Percentiles rank a stretch among this genome's conserved stretches.
Evolutionary conservation across 2,329 filamentous ascomycete species (phyloP).

Genomic region (Didymella glomerata): DNA sequence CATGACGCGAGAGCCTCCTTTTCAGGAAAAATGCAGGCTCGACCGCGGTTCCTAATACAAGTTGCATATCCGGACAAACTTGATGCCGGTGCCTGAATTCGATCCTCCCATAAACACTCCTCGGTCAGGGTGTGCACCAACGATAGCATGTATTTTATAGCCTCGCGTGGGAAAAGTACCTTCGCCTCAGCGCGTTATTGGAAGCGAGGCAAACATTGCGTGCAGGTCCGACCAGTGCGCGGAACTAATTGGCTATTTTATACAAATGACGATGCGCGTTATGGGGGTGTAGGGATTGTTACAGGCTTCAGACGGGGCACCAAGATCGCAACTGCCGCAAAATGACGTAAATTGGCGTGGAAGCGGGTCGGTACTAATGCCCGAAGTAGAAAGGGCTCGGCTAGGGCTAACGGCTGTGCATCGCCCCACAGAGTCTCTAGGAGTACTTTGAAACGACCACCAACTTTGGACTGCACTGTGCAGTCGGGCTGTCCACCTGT

Average conservation of each 20-base stretch:
- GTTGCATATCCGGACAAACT: background rate
- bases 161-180: conserved; percentile 2
- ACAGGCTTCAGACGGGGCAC: conserved; percentile 14
- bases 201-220: background rate
- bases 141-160: conserved; percentile 5
- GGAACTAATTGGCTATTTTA: background rate
- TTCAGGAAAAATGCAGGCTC: background rate
- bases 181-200: background rate
- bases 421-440: background rate
- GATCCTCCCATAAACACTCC: background rate
- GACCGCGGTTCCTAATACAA: background rate
- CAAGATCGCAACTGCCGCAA: background rate
- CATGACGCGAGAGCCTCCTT: background rate
- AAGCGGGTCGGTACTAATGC: conserved; percentile 7
- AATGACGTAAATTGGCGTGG: conserved; percentile 9
- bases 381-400: conserved; percentile 2
- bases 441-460: conserved; percentile 2
- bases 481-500: no score
- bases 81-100: background rate
- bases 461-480: background rate
- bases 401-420: conserved; percentile 10
- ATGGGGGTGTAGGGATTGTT: conserved; percentile 2
- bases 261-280: conserved; percentile 11
- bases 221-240: background rate
- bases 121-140: background rate